phyloP scores from a whole-genome alignment of 2,329 filamentous ascomycete genomes.

The Cladosporium sp. region DNA sequence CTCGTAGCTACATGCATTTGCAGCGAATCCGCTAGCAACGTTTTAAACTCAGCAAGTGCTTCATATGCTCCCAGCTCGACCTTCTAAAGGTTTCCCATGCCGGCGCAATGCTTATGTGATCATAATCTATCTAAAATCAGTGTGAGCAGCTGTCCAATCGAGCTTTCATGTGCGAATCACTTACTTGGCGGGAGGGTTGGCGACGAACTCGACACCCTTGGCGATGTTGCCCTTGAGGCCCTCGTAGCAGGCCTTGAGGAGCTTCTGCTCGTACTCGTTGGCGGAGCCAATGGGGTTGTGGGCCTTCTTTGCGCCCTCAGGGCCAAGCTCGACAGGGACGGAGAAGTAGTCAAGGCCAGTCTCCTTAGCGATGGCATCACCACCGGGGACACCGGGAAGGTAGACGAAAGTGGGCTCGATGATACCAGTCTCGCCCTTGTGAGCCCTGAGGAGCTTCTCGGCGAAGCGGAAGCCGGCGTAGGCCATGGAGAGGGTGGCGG shows the following conservation, averaged over 20 bases:
- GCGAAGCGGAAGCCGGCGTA: constrained; percentile 95
- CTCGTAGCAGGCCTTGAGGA: constrained; percentile 72
- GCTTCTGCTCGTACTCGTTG: constrained; percentile 84
- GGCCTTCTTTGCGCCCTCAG: constrained; percentile 80
- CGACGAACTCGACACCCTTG: constrained; percentile 88
- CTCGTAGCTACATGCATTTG: constrained; percentile 15
- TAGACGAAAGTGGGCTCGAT: constrained; percentile 96
- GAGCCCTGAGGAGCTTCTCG: constrained; percentile 87
- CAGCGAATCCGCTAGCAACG: constrained; percentile 3
- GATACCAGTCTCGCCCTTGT: constrained; percentile 86
- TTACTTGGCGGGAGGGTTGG: constrained; percentile 84
- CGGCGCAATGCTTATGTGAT: constrained; percentile 4
- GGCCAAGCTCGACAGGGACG: constrained; percentile 86
- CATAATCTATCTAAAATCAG: constrained; percentile 10
- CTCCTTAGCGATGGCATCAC: constrained; percentile 79
- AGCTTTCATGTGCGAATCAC: background rate
- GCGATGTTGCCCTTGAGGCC: constrained; percentile 90
- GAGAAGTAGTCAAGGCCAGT: constrained; percentile 92
- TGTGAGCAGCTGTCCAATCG: background rate
- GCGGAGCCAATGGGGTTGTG: constrained; percentile 74
- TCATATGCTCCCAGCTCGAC: constrained; percentile 7
- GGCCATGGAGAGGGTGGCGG: constrained; percentile 90
- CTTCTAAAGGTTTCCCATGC: constrained; percentile 8
- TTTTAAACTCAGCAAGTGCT: constrained; percentile 8
- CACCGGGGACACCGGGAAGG: constrained; percentile 84